These are phyloP conservation scores for Aureoboletus auriporus DNA, from an alignment of 768 basidiomycete genomes.

Conservation along the genomic window DNA sequence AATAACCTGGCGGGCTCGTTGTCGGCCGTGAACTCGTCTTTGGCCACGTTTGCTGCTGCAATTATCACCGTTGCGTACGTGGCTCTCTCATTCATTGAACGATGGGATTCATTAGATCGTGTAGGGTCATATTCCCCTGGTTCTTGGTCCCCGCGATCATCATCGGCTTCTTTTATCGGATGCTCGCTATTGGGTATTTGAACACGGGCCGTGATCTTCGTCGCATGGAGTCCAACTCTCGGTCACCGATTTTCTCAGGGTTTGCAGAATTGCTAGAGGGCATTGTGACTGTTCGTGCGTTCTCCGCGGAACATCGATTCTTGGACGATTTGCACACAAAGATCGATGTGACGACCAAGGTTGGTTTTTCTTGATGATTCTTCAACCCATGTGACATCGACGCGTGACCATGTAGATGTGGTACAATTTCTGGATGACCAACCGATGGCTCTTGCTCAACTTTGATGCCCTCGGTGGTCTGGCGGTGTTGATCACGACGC, in stretches of 20 bases:
- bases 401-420: constrained; percentile 49
- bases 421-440: constrained; percentile 89
- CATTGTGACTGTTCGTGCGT: constrained; percentile 91
- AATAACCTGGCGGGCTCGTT: constrained; percentile 62
- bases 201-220: constrained; percentile 81
- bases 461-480: constrained; percentile 77
- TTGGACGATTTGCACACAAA: constrained; percentile 68
- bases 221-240: constrained; percentile 86
- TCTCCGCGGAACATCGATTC: constrained; percentile 78
- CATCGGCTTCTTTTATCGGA: constrained; percentile 71
- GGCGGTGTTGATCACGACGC: constrained; percentile 68
- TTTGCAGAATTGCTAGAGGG: constrained; percentile 83
- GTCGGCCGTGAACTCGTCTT: constrained; percentile 71
- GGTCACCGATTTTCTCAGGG: constrained; percentile 80
- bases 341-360: constrained; percentile 76
- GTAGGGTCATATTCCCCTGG: constrained; percentile 68
- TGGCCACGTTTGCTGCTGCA: constrained; percentile 75
- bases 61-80: constrained; percentile 68
- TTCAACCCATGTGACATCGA: background rate
- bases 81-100: background rate
- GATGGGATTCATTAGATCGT: constrained; percentile 4
- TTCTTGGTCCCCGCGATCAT: constrained; percentile 77
- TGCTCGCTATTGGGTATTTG: constrained; percentile 67
- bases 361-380: constrained; percentile 18
- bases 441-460: constrained; percentile 78